Evolutionary conservation across 106 monocot genomes (phyloP), one percentile per base, ranked within the genome.

Genomic region (Dendrobium catenatum): DNA sequence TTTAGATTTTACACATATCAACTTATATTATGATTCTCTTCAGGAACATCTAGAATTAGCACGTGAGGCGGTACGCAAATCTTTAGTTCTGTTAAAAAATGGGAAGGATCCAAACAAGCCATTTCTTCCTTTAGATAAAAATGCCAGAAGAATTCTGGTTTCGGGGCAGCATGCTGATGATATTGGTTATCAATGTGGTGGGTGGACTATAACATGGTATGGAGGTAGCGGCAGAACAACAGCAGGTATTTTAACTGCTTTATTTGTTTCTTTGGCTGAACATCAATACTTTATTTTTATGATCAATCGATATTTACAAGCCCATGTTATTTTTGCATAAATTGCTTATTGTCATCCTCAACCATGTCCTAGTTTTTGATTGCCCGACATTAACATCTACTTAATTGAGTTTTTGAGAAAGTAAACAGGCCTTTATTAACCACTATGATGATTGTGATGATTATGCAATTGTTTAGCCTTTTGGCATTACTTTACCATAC

Each of bases 161-260:
- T 85, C 86, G 1, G 95, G 95, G 66, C 82, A 40, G n/a, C 95
- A 95, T 93, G 89, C 93, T 78, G 82, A 95, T 86, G 80, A 95
- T 83, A 89, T 95, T 86, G 95, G 95, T 49, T 93, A 91, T 79
- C 95, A 93, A 59, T 95, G 95, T 81, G 95, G 95, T 24, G 95
- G 95, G 48, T 95, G 95, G 95, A 95, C 95, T 6, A 93, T 95
- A 77, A 79, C 81, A 61, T 91, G 91, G 93, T 46, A 86, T 84
- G 95, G 95, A 76, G 66, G 78, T 73, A 85, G 87, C 72, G 95
- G 95, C 73, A 85, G 75, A 77, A 91, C 88, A 42, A 95, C 95
- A 55, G 68, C 27, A 59, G 95, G 95, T 93, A 80, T 54, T 81
- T 81, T 8, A 61, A 5, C 48, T 68, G 31, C 7, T 73, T 17